These are phyloP conservation scores for Alternaria brassicae DNA, from an alignment of 2,329 filamentous ascomycete species.

Conservation along the genomic window DNA sequence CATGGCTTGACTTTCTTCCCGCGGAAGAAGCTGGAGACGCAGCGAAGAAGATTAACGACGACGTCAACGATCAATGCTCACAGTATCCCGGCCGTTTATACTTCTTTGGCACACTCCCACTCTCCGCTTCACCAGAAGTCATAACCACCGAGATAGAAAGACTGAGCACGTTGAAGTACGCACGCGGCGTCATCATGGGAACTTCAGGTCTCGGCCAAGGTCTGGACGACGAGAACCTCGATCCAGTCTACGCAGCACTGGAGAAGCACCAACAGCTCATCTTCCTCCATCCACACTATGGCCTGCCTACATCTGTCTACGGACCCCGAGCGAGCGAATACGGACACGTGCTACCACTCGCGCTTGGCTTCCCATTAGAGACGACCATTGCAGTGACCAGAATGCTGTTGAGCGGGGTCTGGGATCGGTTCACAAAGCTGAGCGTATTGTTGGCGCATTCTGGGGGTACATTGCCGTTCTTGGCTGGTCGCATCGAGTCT, in stretches of 20 bases:
- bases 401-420: constrained; percentile 87
- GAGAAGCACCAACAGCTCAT: constrained; percentile 70
- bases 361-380: constrained; percentile 88
- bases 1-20: constrained; percentile 87
- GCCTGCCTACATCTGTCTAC: constrained; percentile 80
- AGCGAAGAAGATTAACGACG: constrained; percentile 75
- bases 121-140: constrained; percentile 69
- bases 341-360: constrained; percentile 85
- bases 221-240: constrained; percentile 76
- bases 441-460: constrained; percentile 84
- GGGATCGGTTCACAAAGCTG: constrained; percentile 74
- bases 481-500: constrained; percentile 87
- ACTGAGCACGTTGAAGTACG: constrained; percentile 67
- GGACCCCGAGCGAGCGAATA: constrained; percentile 76
- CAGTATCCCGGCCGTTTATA: constrained; percentile 72
- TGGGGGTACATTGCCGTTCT: constrained; percentile 85
- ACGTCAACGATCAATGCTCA: constrained; percentile 76
- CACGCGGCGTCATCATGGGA: constrained; percentile 87
- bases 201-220: constrained; percentile 81
- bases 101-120: constrained; percentile 82
- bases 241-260: constrained; percentile 75
- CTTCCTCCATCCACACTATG: constrained; percentile 93
- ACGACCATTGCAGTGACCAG: constrained; percentile 88
- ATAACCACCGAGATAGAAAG: constrained; percentile 71
- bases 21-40: constrained; percentile 66